Evolutionary conservation across 768 basidiomycete genomes (phyloP).

Genomic region (Neoboletus magnificus): DNA sequence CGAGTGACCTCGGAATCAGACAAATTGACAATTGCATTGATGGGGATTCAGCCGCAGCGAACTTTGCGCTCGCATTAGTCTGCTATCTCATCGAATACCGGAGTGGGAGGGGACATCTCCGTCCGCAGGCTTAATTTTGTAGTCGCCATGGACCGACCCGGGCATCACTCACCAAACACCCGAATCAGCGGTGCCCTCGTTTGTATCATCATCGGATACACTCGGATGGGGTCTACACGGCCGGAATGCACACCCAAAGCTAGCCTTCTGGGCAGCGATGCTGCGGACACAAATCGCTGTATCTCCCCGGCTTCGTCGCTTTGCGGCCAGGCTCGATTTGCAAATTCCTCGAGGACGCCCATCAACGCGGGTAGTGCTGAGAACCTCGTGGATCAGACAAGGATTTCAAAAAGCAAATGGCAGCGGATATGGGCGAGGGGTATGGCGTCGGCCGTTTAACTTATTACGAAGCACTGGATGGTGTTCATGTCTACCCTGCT

Average conservation of each 20-base stretch:
- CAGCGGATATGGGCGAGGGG: conserved; percentile 32
- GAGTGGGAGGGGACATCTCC: conserved; percentile 10
- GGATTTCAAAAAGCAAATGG: conserved; percentile 23
- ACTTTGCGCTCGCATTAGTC: conserved; percentile 57
- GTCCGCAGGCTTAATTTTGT: conserved; percentile 15
- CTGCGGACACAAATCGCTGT: conserved; percentile 46
- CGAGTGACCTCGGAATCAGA: conserved; percentile 49
- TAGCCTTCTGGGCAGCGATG: conserved; percentile 40
- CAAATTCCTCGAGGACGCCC: conserved; percentile 35
- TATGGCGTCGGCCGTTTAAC: conserved; percentile 18
- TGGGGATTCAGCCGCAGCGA: conserved; percentile 71
- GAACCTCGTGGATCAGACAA: conserved; percentile 36
- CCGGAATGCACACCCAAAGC: conserved; percentile 31
- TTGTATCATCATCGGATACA: conserved; percentile 12
- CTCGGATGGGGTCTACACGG: conserved; percentile 29
- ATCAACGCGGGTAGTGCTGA: conserved; percentile 32
- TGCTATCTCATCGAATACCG: conserved; percentile 54
- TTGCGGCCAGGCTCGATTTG: conserved; percentile 31
- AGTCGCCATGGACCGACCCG: conserved; percentile 17
- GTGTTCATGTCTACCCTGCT: conserved; percentile 41
- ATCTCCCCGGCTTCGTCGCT: conserved; percentile 53
- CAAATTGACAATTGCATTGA: conserved; percentile 57
- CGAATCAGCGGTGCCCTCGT: conserved; percentile 11
- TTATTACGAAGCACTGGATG: conserved; percentile 30
- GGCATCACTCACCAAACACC: conserved; percentile 8